Conservation (phyloP, 768 basidiomycete species). For the Inosperma sp. region DNA sequence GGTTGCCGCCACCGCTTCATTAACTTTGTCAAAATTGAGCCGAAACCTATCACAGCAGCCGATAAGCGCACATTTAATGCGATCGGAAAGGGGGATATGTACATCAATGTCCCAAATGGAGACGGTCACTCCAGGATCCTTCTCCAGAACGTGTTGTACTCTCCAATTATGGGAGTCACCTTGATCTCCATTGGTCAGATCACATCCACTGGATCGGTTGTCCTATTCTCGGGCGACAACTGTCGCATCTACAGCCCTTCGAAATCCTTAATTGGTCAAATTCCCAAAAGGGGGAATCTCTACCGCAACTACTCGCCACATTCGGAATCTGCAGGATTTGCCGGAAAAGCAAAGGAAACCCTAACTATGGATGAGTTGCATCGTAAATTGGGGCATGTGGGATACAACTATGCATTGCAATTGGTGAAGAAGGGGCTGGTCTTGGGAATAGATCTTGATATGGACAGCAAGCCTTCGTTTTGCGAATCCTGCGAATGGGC, state of each 20-base stretch:
- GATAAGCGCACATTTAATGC: conserved; percentile 22
- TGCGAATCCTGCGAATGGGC: too few species aligned
- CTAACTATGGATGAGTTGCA: conserved; percentile 20
- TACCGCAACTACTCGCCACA: conserved; percentile 13
- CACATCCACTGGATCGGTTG: conserved; percentile 21
- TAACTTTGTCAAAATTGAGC: conserved; percentile 18
- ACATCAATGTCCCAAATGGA: conserved; percentile 20
- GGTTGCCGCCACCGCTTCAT: conserved; percentile 22
- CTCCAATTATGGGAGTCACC: conserved; percentile 26
- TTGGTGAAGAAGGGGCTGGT: conserved; percentile 24
- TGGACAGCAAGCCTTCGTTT: too few species aligned
- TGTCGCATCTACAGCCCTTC: conserved; percentile 23
- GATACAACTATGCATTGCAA: conserved; percentile 16
- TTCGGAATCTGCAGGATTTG: conserved; percentile 8
- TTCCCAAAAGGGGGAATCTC: conserved; percentile 18
- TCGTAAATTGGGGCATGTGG: conserved; percentile 26
- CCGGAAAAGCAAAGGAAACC: conserved; percentile 2
- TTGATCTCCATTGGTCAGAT: conserved; percentile 30
- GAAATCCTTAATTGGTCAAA: conserved; percentile 17
- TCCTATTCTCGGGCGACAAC: conserved; percentile 21
- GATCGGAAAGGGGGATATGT: conserved; percentile 21
- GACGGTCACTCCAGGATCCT: conserved; percentile 13
- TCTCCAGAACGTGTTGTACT: conserved; percentile 20
- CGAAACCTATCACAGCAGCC: conserved; percentile 20
- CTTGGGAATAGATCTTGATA: too few species aligned